Percentiles rank a stretch among this genome's conserved stretches.
phyloP scores from a whole-genome alignment of 768 basidiomycete species.

The Dioszegia crocea region DNA sequence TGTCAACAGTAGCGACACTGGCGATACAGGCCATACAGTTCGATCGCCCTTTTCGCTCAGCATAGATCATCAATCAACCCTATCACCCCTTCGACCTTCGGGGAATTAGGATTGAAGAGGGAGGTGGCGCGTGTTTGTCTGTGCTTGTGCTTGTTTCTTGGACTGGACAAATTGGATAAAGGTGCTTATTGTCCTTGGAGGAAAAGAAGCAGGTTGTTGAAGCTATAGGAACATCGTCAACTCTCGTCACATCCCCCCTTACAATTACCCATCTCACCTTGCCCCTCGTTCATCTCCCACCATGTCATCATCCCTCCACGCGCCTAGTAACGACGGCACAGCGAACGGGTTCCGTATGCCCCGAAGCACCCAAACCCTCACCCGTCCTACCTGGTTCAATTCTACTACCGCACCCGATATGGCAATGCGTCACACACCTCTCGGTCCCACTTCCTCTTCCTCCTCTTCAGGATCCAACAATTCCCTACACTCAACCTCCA shows the following conservation, averaged over 20 bases:
- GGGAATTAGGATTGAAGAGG: too few species aligned
- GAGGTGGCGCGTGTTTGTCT: too few species aligned
- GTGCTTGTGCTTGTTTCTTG: background rate
- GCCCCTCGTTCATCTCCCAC: background rate
- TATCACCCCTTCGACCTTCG: too few species aligned
- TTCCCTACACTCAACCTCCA: slow-evolving; percentile 16
- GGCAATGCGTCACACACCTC: slow-evolving; percentile 1
- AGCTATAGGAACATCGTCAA: background rate
- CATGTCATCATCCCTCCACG: slow-evolving; percentile 2
- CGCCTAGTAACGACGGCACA: background rate
- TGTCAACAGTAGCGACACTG: too few species aligned
- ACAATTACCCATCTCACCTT: background rate
- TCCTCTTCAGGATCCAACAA: slow-evolving; percentile 9
- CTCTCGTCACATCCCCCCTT: background rate
- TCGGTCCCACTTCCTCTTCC: slow-evolving; percentile 8
- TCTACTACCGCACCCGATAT: background rate
- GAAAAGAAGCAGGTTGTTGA: background rate
- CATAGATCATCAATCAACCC: too few species aligned
- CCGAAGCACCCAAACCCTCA: slow-evolving; percentile 3
- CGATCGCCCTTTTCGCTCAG: too few species aligned
- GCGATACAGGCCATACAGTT: too few species aligned
- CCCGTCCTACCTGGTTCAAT: slow-evolving; percentile 13
- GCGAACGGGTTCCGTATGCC: slow-evolving; percentile 13
- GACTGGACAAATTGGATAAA: too few species aligned
- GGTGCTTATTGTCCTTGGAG: background rate